phyloP scores from a whole-genome alignment of 768 basidiomycete genomes.

The Panus rudis region DNA sequence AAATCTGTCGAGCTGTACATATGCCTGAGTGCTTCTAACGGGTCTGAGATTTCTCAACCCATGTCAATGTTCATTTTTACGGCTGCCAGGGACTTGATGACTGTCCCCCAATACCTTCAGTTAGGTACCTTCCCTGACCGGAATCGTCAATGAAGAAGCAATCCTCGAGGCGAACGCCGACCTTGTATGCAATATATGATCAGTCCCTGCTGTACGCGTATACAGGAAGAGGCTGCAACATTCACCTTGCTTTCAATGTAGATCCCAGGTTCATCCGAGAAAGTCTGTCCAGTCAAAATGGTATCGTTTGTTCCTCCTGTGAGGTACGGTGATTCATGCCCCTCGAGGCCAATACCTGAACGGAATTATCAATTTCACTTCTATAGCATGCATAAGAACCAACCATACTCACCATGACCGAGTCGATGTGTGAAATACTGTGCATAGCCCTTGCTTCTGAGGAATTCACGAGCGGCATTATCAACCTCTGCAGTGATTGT shows the following conservation, averaged over 20 bases:
- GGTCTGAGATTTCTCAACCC: no score
- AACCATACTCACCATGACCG: constrained; percentile 56
- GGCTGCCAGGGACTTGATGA: constrained; percentile 33
- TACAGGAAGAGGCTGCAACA: not conserved
- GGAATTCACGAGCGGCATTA: constrained; percentile 46
- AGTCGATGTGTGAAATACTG: constrained; percentile 74
- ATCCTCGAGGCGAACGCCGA: constrained; percentile 80
- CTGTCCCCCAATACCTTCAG: constrained; percentile 55
- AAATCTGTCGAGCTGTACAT: no score
- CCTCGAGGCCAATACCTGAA: constrained; percentile 77
- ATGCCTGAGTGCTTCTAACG: no score
- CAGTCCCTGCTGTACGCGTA: constrained; percentile 6
- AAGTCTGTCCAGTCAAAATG: constrained; percentile 61
- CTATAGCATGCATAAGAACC: not conserved
- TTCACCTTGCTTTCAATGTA: constrained; percentile 64
- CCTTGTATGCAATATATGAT: constrained; percentile 33
- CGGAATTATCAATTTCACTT: not conserved
- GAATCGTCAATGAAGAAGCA: constrained; percentile 61
- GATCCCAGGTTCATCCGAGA: constrained; percentile 77
- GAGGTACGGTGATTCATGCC: constrained; percentile 77
- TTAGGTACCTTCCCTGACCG: constrained; percentile 55
- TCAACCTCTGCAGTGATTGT: constrained; percentile 51
- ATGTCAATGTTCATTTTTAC: constrained; percentile 19
- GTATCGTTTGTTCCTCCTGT: constrained; percentile 56
- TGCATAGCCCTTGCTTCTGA: constrained; percentile 38